Base-by-base conservation (phyloP, 768 basidiomycete genomes). In the Hericium erinaceus region DNA sequence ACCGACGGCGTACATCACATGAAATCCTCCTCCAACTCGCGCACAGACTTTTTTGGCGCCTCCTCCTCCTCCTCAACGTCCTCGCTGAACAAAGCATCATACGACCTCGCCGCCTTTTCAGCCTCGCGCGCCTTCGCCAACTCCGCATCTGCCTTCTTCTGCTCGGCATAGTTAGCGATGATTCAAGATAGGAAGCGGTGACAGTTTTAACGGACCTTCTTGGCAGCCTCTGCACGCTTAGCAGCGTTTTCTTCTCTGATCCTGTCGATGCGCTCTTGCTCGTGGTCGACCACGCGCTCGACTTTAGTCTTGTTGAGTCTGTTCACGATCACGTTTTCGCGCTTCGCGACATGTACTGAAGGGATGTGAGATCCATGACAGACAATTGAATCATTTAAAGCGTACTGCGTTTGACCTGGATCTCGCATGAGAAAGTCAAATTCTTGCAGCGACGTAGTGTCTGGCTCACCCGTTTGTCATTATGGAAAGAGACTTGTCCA, bases 401-500 rank as follows among this genome's bases (percentile, higher is more conserved):
- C 59, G 16, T 66, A 91, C 92, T 78, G 72, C 91, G 77, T 74
- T 91, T 93, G 53, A 95, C 90, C 87, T 91, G 56, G 22, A 22
- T 41, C 22, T 16, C 24, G 33, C 37, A 38, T 18, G 20, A 58
- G 33, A 37, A 7, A 2, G 33, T 33, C 8, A 33, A 33, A 33
- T 10, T 2, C 9, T 33, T 7, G 9, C 9, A 33, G 44, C 39
- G 53, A 12, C 26, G 22, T 15, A 33, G 24, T 8, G 56, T 52
- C 46, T 77, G 40, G 7, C 33, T 33, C 61, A 92, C 92, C 72
- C 77, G 78, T 67, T 95, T 93, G 66, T 97, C 92, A 57, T 77
- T 89, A 63, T 98, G 90, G 69, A 99, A 98, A 0, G 92, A 89
- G 0, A 99, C 97, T 66, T 94, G 89, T 0, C 97, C 97, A 3